Evolutionary conservation across 2,329 filamentous ascomycete species (phyloP).

Genomic region (Fusarium equiseti): DNA sequence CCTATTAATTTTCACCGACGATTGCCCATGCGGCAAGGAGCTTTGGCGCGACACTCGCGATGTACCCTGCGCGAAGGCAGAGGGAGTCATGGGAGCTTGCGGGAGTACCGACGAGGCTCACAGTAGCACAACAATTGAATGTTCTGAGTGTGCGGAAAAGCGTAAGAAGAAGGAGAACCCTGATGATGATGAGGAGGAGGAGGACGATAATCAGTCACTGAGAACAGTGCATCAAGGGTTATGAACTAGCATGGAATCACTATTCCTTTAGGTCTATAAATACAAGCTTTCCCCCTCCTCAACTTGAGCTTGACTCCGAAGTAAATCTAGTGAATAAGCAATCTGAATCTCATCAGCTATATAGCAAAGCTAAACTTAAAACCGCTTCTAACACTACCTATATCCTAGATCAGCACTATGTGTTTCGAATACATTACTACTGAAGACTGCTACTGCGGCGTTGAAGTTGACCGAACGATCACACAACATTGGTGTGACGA

Average conservation of each 20-base stretch:
- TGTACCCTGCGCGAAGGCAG: fast-evolving
- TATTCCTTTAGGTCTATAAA: background rate
- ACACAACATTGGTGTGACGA: background rate
- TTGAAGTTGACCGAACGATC: background rate
- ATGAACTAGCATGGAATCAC: background rate
- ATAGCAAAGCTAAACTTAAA: background rate
- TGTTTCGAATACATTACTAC: background rate
- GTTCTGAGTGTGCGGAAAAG: background rate
- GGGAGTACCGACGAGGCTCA: background rate
- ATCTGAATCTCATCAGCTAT: background rate
- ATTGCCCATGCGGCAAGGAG: background rate
- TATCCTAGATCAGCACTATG: background rate
- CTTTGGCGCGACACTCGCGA: background rate
- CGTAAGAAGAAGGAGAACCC: background rate
- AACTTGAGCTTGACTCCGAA: background rate
- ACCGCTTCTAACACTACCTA: fast-evolving
- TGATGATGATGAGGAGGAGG: background rate
- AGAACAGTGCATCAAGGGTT: background rate
- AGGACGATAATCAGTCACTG: too few species aligned
- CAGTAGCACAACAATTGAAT: background rate
- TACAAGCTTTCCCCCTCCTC: background rate
- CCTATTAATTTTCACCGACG: background rate
- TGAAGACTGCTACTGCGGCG: background rate
- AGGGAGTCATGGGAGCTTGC: background rate
- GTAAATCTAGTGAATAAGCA: fast-evolving